Evolutionary conservation across 805 yeast genomes (phyloP).

Genomic region (Teunomyces kruisii): DNA sequence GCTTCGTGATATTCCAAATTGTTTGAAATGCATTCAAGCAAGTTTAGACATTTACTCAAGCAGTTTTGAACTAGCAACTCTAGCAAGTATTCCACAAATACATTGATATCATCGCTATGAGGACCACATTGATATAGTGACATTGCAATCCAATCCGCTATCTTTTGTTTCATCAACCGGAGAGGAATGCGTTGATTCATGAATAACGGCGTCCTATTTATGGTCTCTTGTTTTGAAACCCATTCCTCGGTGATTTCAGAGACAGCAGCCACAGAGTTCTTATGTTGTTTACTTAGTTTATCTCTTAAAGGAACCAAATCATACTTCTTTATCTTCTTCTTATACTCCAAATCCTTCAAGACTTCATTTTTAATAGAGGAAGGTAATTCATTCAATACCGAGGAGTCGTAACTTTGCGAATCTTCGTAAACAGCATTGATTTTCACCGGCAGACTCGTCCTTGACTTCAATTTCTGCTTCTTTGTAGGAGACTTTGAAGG

Average conservation of each 20-base stretch:
- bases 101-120: conserved; percentile 29
- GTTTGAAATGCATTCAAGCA: conserved; percentile 13
- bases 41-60: conserved; percentile 16
- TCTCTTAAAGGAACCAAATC: conserved; percentile 27
- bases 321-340: conserved; percentile 23
- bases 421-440: conserved; percentile 15
- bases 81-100: conserved; percentile 18
- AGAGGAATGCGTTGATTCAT: conserved; percentile 2
- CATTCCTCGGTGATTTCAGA: conserved; percentile 19
- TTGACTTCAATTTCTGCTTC: conserved; percentile 9
- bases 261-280: conserved; percentile 11
- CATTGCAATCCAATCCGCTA: conserved; percentile 27
- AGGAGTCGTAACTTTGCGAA: conserved; percentile 33
- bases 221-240: conserved; percentile 18
- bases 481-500: conserved; percentile 20
- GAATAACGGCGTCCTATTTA: conserved; percentile 9
- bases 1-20: conserved; percentile 8
- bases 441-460: conserved; percentile 14
- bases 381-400: conserved; percentile 39
- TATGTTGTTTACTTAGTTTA: conserved; percentile 18
- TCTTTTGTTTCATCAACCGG: conserved; percentile 10
- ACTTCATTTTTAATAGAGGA: conserved; percentile 37
- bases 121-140: conserved; percentile 35
- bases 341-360: conserved; percentile 32
- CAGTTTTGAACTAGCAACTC: conserved; percentile 16